Percentiles rank a stretch among this genome's conserved stretches.
Evolutionary conservation across 768 basidiomycete species (phyloP).

Genomic region (Zangia roseola): DNA sequence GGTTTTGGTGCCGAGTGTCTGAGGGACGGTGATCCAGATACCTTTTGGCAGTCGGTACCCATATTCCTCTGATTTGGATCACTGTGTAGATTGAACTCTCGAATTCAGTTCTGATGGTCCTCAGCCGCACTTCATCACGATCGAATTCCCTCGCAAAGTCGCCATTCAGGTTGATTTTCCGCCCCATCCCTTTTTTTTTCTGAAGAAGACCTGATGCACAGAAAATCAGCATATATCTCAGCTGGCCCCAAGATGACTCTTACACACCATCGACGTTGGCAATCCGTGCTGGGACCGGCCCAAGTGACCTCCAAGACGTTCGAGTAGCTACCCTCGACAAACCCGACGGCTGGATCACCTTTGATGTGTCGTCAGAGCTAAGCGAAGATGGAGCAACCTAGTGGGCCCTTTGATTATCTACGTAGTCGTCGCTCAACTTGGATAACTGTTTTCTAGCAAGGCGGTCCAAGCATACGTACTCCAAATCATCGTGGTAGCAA

Average conservation of each 20-base stretch:
- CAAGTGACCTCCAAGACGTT: slow-evolving; percentile 91
- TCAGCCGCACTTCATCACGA: slow-evolving; percentile 93
- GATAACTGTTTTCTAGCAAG: slow-evolving; percentile 48
- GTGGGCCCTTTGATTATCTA: slow-evolving; percentile 43
- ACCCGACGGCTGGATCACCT: slow-evolving; percentile 92
- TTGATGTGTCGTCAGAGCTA: slow-evolving; percentile 78
- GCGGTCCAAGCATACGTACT: slow-evolving; percentile 87
- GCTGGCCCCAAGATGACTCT: slow-evolving; percentile 86
- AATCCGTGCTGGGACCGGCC: slow-evolving; percentile 88
- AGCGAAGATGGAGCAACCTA: slow-evolving; percentile 77
- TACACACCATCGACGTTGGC: slow-evolving; percentile 93
- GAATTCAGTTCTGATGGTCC: slow-evolving; percentile 81
- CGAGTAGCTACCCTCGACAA: slow-evolving; percentile 81
- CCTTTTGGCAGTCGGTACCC: slow-evolving; percentile 94
- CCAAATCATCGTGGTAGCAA: slow-evolving; percentile 86
- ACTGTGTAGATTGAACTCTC: neutral
- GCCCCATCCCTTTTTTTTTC: neutral
- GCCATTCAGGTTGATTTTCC: slow-evolving; percentile 67
- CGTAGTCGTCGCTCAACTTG: neutral
- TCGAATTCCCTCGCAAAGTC: slow-evolving; percentile 90
- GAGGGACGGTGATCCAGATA: slow-evolving; percentile 82
- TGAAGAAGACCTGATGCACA: slow-evolving; percentile 30
- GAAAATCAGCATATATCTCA: slow-evolving; percentile 87
- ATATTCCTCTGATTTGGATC: neutral
- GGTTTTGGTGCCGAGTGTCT: slow-evolving; percentile 95